Conservation (phyloP, 1,284 basidiomycete species). For the Trametes pubescens region DNA sequence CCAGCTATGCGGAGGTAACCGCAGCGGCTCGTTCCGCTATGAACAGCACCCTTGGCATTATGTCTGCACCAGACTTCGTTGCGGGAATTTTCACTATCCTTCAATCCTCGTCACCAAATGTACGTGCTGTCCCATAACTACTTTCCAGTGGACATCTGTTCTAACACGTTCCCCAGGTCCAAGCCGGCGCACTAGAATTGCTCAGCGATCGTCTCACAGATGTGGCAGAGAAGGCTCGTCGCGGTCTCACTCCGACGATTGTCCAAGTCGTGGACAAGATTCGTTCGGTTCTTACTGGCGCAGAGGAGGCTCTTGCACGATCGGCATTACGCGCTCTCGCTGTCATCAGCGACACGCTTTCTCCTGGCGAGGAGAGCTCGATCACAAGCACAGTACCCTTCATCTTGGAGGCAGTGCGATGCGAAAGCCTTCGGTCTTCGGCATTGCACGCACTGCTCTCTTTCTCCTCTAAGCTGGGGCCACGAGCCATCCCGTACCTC, state of each 20-base stretch:
- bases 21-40: conserved; percentile 58
- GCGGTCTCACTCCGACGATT: conserved; percentile 56
- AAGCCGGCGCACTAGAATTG: conserved; percentile 69
- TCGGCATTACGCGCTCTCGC: conserved; percentile 67
- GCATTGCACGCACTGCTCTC: conserved; percentile 65
- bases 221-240: conserved; percentile 67
- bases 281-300: conserved; percentile 54
- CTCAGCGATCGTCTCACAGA: conserved; percentile 71
- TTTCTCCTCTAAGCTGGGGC: conserved; percentile 65
- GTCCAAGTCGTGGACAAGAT: conserved; percentile 60
- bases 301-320: conserved; percentile 49
- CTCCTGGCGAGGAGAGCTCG: conserved; percentile 70
- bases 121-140: conserved; percentile 35
- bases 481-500: conserved; percentile 86
- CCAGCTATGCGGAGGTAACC: conserved; percentile 50
- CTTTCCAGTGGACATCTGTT: neutral
- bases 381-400: conserved; percentile 67
- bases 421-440: conserved; percentile 46
- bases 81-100: conserved; percentile 61
- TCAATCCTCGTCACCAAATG: conserved; percentile 56
- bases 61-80: conserved; percentile 75
- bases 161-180: conserved; percentile 52
- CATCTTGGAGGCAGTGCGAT: conserved; percentile 58
- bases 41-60: conserved; percentile 59
- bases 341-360: conserved; percentile 63